Percentiles rank a stretch among this genome's conserved stretches.
These are phyloP conservation scores for Pythium insidiosum DNA, from an alignment of 352 stramenopile species.

Conservation along the genomic window DNA sequence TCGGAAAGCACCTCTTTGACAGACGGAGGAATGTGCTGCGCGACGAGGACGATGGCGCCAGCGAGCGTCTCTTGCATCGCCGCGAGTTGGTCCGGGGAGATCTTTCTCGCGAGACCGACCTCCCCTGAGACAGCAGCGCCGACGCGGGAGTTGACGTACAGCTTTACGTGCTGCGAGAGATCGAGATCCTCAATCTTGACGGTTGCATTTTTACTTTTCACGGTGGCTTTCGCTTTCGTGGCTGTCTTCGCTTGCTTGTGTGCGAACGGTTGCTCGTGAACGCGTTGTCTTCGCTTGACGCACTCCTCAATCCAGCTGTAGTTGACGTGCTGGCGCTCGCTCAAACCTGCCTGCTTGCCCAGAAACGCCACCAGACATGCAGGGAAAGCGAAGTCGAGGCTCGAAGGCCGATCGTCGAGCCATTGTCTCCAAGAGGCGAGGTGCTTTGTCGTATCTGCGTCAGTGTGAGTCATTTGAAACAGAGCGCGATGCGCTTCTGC, in stretches of 20 bases:
- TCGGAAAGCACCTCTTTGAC: conserved; percentile 59
- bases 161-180: not conserved
- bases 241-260: not conserved
- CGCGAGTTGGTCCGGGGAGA: conserved; percentile 31
- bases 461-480: conserved; percentile 38
- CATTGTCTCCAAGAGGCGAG: conserved; percentile 38
- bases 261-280: conserved; percentile 37
- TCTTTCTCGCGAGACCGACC: conserved; percentile 9
- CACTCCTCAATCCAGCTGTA: conserved; percentile 83
- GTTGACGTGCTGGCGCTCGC: conserved; percentile 52
- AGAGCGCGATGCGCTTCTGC: conserved; percentile 28
- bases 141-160: conserved; percentile 11
- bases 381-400: conserved; percentile 37
- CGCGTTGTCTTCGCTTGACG: conserved; percentile 35
- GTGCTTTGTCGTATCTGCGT: conserved; percentile 26
- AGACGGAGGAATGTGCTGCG: conserved; percentile 60
- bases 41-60: conserved; percentile 59
- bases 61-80: conserved; percentile 42
- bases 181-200: conserved; percentile 13
- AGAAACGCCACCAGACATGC: conserved; percentile 54
- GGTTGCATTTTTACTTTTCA: not conserved
- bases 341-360: conserved; percentile 34
- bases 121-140: conserved; percentile 10
- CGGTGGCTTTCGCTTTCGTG: not conserved
- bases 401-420: conserved; percentile 20